Evolutionary conservation across 1,284 basidiomycete genomes (phyloP), one percentile per base, ranked within the genome.

Genomic region (Uromyces viciae-fabae): DNA sequence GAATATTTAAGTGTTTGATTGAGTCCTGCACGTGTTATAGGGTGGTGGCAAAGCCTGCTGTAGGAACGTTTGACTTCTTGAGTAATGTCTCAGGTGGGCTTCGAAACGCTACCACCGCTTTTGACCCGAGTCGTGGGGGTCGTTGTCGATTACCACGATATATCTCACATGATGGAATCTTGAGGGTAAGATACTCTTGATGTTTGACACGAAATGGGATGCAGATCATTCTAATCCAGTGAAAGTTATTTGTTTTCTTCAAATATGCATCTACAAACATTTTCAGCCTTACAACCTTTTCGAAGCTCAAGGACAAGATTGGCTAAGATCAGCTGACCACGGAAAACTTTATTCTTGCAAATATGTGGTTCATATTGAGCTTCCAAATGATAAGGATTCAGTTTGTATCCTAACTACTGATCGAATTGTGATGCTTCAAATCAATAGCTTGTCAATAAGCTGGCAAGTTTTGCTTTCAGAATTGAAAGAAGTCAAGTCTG

Each of bases 21-120:
- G 25, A 60, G 46, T 43, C 4, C 9, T 66, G 64, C 42, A 72
- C 36, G 64, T 77, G 17, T 82, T 62, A 28, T 83, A 94, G 93
- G 36, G 93, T 90, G 54, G 91, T 99, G 74, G 98, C 97, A 5
- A 99, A 99, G 87, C 97, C 97, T 4, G 94, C 93, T 0, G 94
- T 99, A 15, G 97, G 97, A 3, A 91, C 98, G 0, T 96, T 99
- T 85, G 97, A 99, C 87, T 90, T 99, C 62, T 93, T 95, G 3
- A 92, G 95, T 40, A 98, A 96, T 84, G 91, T 98, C 36, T 79
- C 43, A 68, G 33, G 84, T 92, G 93, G 93, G 38, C 94, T 98
- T 82, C 91, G 97, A 56, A 99, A 99, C 85, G 99, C 97, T 0
- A 99, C 97, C 0, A 98, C 94, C 2, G 96, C 98, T 0, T 99